These are phyloP conservation scores for Ehretia macrophylla DNA, from an alignment of 257 asterid genomes.

Conservation along the genomic window DNA sequence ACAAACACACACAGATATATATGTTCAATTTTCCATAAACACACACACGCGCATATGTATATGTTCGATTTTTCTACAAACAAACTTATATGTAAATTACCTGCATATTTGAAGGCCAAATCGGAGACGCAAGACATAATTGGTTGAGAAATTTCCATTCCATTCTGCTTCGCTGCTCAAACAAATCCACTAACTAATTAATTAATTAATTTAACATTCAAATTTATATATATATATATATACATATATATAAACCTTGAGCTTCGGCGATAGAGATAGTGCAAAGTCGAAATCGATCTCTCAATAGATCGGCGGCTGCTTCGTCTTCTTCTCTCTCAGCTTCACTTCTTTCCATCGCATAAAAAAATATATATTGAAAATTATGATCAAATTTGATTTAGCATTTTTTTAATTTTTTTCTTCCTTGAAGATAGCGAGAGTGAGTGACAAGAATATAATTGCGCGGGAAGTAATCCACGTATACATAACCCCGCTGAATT, in stretches of 20 bases:
- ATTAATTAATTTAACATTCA: background rate
- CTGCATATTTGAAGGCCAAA: constrained; percentile 82
- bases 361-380: background rate
- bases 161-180: constrained; percentile 59
- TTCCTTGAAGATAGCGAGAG: too few species aligned
- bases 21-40: background rate
- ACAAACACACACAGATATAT: background rate
- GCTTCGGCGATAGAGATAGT: constrained; percentile 77
- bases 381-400: too few species aligned
- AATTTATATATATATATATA: background rate
- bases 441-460: too few species aligned
- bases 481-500: too few species aligned
- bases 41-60: background rate
- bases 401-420: too few species aligned
- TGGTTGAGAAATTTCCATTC: constrained; percentile 77
- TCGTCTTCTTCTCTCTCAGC: constrained; percentile 68
- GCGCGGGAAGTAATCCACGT: too few species aligned
- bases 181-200: background rate
- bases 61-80: background rate
- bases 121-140: constrained; percentile 77
- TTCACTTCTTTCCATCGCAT: constrained; percentile 41
- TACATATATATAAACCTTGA: constrained; percentile 44
- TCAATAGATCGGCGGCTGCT: constrained; percentile 52
- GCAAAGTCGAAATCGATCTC: constrained; percentile 80
- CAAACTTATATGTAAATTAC: constrained; percentile 21